Evolutionary conservation across 2,329 filamentous ascomycete species (phyloP), one percentile per base, ranked within the genome.

Genomic region (Drechmeria coniospora): DNA sequence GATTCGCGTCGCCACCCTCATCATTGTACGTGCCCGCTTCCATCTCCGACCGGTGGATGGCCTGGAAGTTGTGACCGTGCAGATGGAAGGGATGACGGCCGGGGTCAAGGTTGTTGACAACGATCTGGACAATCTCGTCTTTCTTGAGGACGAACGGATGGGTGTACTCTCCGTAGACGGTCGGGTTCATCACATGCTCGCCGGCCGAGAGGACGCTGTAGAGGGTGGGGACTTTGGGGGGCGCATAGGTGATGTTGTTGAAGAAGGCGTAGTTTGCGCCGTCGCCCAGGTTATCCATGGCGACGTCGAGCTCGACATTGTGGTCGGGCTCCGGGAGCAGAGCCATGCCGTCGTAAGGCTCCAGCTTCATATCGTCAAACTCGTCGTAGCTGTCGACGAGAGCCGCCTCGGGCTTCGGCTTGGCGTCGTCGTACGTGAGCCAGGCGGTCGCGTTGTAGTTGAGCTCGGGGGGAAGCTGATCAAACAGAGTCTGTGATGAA

Each of bases 81-180:
- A 92, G 47, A 41, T 81, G 79, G 57, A 86, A 84, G 4, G 71
- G 82, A 41, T 84, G 79, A 7, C 71, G 74, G 23, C 80, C 57
- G 33, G 63, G 47, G 40, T 87, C 80, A 24, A 71, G 61, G 44
- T 84, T 87, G 57, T 84, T 81, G n/a, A 87, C 56, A 12, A 83
- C 53, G 27, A 87, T 64, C 44, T 86, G 73, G 16, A 86, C 68
- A n/a, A 81, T 60, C 33, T 74, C 59, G 31, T 66, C 68, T 35
- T 75, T 67, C 16, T 73, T 58, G 9, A 92, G 63, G 3, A 92
- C 61, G 39, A 82, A 67, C 1, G 73, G 53, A 40, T 80, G 65
- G 0, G 75, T 73, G 47, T 68, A 69, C 12, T 61, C 56, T 17
- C 79, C 78, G 44, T 84, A 84, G 4, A 83, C 54, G 2, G 46